Conservation (phyloP, 2,329 filamentous ascomycete species). For the Decorospora gaudefroyi region DNA sequence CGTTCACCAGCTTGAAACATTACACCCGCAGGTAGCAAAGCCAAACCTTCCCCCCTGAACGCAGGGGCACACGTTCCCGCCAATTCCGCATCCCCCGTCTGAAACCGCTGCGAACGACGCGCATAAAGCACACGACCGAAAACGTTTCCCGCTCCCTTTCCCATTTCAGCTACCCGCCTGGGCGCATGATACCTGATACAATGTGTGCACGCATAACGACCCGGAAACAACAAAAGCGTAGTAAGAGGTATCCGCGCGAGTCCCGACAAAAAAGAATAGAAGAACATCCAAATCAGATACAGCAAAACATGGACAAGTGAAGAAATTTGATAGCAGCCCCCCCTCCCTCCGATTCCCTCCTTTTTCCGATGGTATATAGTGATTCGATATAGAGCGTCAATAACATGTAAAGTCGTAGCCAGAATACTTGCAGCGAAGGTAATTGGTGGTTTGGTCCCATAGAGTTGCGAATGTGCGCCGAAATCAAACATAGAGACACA, state of each 20-base stretch:
- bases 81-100: not conserved
- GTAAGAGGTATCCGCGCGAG: constrained; percentile 42
- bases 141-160: constrained; percentile 1
- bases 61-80: not conserved
- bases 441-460: constrained; percentile 22
- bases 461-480: constrained; percentile 22
- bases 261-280: constrained; percentile 13
- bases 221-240: constrained; percentile 26
- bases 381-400: constrained; percentile 26
- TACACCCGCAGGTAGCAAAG: constrained; percentile 11
- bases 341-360: no score
- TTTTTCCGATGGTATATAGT: constrained; percentile 3
- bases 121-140: constrained; percentile 8
- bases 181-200: constrained; percentile 29
- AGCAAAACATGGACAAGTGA: constrained; percentile 6
- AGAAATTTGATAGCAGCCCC: not conserved
- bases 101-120: constrained; percentile 8
- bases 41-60: constrained; percentile 5
- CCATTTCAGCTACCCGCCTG: constrained; percentile 5
- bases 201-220: constrained; percentile 11
- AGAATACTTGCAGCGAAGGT: constrained; percentile 35
- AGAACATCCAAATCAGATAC: constrained; percentile 8
- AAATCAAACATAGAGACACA: no score
- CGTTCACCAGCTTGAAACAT: constrained; percentile 12
- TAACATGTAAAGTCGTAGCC: constrained; percentile 35